These are phyloP conservation scores for Dittrichia graveolens DNA, from an alignment of 129 eudicot species.

Conservation along the genomic window DNA sequence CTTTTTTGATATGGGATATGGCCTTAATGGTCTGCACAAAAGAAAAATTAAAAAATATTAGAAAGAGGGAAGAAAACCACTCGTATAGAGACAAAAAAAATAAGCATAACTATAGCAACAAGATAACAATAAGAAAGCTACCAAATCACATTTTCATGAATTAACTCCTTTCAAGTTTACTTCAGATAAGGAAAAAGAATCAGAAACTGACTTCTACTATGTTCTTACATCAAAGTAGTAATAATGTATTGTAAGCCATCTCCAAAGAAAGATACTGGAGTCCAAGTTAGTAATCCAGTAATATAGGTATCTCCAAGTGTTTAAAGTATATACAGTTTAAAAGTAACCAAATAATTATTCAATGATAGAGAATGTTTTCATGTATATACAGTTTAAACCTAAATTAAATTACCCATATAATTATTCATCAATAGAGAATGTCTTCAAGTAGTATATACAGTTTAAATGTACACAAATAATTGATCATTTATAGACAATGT, in stretches of 20 bases:
- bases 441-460: not conserved
- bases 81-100: not conserved
- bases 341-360: not conserved
- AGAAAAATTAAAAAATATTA: not conserved
- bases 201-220: not conserved
- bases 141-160: not conserved
- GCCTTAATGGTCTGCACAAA: slow-evolving; percentile 69
- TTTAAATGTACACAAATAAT: not conserved
- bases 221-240: not conserved
- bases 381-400: not conserved
- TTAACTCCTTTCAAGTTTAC: not conserved
- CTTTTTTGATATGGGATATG: slow-evolving; percentile 80
- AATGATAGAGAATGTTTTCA: not conserved
- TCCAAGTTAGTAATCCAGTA: slow-evolving; percentile 2
- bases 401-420: not conserved
- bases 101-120: not conserved
- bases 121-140: not conserved
- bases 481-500: not conserved
- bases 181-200: not conserved
- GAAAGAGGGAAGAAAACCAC: not conserved
- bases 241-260: not conserved
- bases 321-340: not conserved
- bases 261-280: not conserved
- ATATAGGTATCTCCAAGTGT: not conserved
- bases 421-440: not conserved